Conservation (phyloP, 768 basidiomycete genomes). For the Coprinopsis sp. region DNA sequence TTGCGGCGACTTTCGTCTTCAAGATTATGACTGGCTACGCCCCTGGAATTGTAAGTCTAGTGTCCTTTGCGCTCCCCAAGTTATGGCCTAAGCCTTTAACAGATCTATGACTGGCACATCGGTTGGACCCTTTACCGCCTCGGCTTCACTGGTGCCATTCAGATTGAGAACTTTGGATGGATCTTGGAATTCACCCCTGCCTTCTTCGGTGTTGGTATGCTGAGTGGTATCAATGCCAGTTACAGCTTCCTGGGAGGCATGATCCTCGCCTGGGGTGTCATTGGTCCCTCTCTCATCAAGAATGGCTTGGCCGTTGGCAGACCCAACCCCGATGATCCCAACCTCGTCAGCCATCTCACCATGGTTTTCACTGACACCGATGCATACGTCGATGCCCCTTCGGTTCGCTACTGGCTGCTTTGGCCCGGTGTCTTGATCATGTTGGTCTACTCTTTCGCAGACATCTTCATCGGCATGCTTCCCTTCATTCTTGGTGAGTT, state of each 20-base stretch:
- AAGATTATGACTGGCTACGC: constrained; percentile 55
- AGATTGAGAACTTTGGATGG: constrained; percentile 57
- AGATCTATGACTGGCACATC: constrained; percentile 61
- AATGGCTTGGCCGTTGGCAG: constrained; percentile 48
- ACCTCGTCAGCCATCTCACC: constrained; percentile 37
- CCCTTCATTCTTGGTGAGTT: constrained; percentile 30
- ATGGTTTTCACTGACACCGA: constrained; percentile 44
- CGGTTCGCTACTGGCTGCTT: constrained; percentile 57
- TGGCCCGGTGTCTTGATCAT: constrained; percentile 63
- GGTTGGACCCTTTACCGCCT: constrained; percentile 56
- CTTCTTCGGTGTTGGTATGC: constrained; percentile 57
- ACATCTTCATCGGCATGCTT: constrained; percentile 39
- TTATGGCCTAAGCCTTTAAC: not conserved
- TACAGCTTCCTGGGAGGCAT: constrained; percentile 54
- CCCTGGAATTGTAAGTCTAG: constrained; percentile 47
- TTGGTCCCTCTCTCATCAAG: constrained; percentile 49
- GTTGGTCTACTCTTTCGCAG: constrained; percentile 56
- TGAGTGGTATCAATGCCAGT: constrained; percentile 51
- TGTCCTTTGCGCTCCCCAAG: too few species aligned
- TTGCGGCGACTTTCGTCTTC: constrained; percentile 42
- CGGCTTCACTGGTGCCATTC: constrained; percentile 58
- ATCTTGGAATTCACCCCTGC: constrained; percentile 51
- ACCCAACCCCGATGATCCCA: constrained; percentile 34
- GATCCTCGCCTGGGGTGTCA: constrained; percentile 58
- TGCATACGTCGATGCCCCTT: constrained; percentile 38